Evolutionary conservation across 2,329 filamentous ascomycete species (phyloP).

Genomic region (Monosporascus sp.): DNA sequence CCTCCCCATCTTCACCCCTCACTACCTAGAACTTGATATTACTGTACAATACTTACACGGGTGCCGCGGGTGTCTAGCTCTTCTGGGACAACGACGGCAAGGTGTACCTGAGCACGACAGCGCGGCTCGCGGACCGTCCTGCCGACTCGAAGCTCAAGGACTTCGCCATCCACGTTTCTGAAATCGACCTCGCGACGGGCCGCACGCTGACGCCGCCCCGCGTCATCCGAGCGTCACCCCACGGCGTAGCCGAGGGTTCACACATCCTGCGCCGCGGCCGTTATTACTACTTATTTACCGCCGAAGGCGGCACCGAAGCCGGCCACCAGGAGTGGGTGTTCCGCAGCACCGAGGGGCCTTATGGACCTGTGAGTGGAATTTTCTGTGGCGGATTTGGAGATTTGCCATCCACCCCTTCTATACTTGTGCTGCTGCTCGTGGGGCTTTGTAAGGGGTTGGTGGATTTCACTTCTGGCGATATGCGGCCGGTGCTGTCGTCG

Average conservation of each 20-base stretch:
- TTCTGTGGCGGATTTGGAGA: not conserved
- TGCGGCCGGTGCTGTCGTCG: no score
- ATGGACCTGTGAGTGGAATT: conserved; percentile 29
- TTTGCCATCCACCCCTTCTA: no score
- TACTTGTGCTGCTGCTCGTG: no score
- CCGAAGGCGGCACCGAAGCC: conserved; percentile 37
- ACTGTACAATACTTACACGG: not conserved
- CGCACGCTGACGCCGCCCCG: conserved; percentile 30
- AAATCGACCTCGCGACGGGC: conserved; percentile 37
- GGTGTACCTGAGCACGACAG: conserved; percentile 42
- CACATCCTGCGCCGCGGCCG: conserved; percentile 30
- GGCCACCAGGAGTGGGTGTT: conserved; percentile 49
- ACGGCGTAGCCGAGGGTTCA: conserved; percentile 37
- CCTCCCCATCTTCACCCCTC: not conserved
- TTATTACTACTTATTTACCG: conserved; percentile 35
- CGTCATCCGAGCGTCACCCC: conserved; percentile 30
- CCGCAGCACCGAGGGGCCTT: conserved; percentile 35
- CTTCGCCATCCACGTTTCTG: conserved; percentile 43
- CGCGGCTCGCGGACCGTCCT: conserved; percentile 29
- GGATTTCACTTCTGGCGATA: no score
- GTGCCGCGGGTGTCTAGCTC: conserved; percentile 11
- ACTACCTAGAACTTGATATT: not conserved
- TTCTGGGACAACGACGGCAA: conserved; percentile 41
- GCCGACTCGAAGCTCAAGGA: conserved; percentile 39
- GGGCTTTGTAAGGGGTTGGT: no score